These are phyloP conservation scores for Penicillium sp. DNA, from an alignment of 2,329 filamentous ascomycete species.

Conservation along the genomic window DNA sequence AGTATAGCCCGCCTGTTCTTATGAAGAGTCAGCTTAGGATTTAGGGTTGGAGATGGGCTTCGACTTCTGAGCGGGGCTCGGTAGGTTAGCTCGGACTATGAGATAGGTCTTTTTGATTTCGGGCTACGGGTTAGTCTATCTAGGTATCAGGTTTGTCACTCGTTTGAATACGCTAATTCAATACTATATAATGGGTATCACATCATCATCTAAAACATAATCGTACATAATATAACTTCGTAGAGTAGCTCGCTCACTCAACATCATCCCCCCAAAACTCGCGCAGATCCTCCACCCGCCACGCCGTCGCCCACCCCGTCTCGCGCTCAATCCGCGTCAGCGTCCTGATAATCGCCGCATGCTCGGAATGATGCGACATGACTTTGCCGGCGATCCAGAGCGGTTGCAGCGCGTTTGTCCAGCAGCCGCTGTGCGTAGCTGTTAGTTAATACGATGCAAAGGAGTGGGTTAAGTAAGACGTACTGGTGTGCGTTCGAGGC, in stretches of 20 bases:
- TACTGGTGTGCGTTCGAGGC: constrained; percentile 50
- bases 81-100: too few relatives aligned
- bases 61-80: too few relatives aligned
- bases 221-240: not conserved
- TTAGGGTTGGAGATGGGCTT: too few relatives aligned
- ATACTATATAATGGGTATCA: too few relatives aligned
- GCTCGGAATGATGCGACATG: constrained; percentile 53
- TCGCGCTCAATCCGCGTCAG: constrained; percentile 57
- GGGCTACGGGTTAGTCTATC: too few relatives aligned
- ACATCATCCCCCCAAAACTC: constrained; percentile 56
- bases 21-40: too few relatives aligned
- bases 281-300: constrained; percentile 58
- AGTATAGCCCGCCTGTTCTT: too few relatives aligned
- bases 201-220: too few relatives aligned
- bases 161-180: too few relatives aligned
- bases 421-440: constrained; percentile 38
- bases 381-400: constrained; percentile 54
- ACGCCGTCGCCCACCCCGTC: constrained; percentile 59
- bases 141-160: too few relatives aligned
- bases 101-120: too few relatives aligned
- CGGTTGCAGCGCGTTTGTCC: constrained; percentile 54
- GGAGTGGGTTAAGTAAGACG: not conserved
- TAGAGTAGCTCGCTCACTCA: not conserved
- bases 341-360: constrained; percentile 53
- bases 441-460: not conserved